phyloP scores from a whole-genome alignment of 2,329 filamentous ascomycete genomes.

The Verticillium albo-atrum region DNA sequence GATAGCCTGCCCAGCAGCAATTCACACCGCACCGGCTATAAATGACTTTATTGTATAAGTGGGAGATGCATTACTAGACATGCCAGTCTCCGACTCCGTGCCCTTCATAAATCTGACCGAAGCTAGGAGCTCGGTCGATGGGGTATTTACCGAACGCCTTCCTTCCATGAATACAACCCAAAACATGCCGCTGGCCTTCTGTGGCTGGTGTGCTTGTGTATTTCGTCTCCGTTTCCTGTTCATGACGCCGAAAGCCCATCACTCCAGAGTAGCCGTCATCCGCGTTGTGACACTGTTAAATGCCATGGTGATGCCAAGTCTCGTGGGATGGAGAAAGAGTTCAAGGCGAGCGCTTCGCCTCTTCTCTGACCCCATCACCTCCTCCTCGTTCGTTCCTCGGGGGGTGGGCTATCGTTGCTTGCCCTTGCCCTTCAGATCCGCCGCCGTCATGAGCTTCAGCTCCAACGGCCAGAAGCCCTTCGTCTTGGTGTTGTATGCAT shows the following conservation, averaged over 20 bases:
- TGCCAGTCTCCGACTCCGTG: background rate
- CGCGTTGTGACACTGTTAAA: too few relatives aligned
- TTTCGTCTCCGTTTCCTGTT: background rate
- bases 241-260: too few relatives aligned
- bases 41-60: background rate
- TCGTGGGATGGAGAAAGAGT: too few relatives aligned
- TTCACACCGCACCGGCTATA: too few relatives aligned
- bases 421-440: slow-evolving; percentile 35
- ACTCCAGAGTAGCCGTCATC: too few relatives aligned
- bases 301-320: too few relatives aligned
- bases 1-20: too few relatives aligned
- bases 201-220: background rate
- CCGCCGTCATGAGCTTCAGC: slow-evolving; percentile 57
- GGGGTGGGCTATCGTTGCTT: slow-evolving; percentile 31
- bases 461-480: slow-evolving; percentile 56
- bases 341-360: too few relatives aligned
- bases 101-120: background rate
- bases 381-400: background rate
- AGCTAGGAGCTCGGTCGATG: background rate
- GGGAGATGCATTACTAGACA: background rate
- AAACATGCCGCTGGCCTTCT: too few relatives aligned
- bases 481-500: slow-evolving; percentile 35
- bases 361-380: too few relatives aligned
- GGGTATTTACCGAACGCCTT: background rate
- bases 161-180: background rate